A percentile compares a stretch with the other conserved stretches of the same genome.
phyloP scores from a whole-genome alignment of 352 stramenopile species.

The Thalassiosira ordinaria region DNA sequence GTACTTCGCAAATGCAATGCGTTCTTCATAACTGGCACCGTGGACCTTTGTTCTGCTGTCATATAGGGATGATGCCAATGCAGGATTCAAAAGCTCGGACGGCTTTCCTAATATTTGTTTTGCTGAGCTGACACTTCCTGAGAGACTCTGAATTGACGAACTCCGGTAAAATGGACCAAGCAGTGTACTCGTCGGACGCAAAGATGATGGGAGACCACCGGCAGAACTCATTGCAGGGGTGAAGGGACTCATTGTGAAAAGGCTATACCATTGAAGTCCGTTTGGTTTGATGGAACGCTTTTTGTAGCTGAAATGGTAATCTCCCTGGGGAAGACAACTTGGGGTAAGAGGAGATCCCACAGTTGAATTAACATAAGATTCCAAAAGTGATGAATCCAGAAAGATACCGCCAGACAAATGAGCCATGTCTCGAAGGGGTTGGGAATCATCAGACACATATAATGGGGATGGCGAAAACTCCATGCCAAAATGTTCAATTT shows the following conservation, averaged over 20 bases:
- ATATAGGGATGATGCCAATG: constrained; percentile 2
- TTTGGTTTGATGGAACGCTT: constrained; percentile 75
- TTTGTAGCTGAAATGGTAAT: constrained; percentile 71
- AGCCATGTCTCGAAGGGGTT: constrained; percentile 63
- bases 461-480: constrained; percentile 57
- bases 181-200: constrained; percentile 15
- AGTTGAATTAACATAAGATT: constrained; percentile 53
- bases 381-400: constrained; percentile 63
- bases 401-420: constrained; percentile 73
- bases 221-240: too few relatives aligned
- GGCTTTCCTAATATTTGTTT: constrained; percentile 29
- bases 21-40: constrained; percentile 33
- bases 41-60: neutral
- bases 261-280: constrained; percentile 77
- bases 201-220: constrained; percentile 22
- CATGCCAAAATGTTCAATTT: neutral
- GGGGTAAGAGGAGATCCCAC: constrained; percentile 44
- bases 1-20: constrained; percentile 57
- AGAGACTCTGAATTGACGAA: constrained; percentile 21
- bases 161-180: constrained; percentile 22
- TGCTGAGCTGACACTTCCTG: constrained; percentile 15
- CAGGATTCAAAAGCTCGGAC: neutral
- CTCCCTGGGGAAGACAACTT: constrained; percentile 39
- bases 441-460: constrained; percentile 73
- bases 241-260: constrained; percentile 78